These are phyloP conservation scores for Wallacemonas collosoma DNA, from an alignment of 208 protist genomes.

Conservation along the genomic window DNA sequence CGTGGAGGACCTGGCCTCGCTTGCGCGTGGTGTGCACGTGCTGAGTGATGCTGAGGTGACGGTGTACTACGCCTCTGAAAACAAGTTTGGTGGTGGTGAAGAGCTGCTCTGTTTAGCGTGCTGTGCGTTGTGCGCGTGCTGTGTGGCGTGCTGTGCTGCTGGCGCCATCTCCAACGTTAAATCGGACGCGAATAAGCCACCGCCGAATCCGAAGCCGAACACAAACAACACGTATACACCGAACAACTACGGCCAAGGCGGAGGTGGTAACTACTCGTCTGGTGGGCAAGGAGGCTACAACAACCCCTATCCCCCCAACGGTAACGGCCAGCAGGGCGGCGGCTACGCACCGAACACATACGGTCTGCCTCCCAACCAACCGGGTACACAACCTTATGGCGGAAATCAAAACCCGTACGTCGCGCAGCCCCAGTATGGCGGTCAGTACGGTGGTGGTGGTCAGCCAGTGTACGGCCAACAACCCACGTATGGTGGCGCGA, in stretches of 20 bases:
- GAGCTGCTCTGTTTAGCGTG: neutral
- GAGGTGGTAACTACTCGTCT: neutral
- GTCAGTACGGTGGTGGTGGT: too few relatives aligned
- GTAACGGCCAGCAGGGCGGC: neutral
- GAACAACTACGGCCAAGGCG: conserved; percentile 19
- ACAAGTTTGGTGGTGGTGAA: neutral
- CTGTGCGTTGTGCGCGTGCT: conserved; percentile 24
- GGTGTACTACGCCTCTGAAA: neutral
- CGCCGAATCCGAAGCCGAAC: neutral
- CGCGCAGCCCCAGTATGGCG: too few relatives aligned
- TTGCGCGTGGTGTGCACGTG: neutral
- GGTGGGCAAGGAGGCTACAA: neutral
- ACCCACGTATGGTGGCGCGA: too few relatives aligned
- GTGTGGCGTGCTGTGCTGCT: conserved; percentile 23
- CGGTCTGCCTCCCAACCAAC: neutral
- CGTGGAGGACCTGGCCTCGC: neutral
- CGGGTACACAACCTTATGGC: too few relatives aligned
- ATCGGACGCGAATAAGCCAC: neutral
- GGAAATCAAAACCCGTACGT: too few relatives aligned
- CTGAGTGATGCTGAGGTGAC: neutral
- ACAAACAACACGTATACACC: conserved; percentile 18
- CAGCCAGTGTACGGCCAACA: too few relatives aligned
- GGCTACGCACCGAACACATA: conserved; percentile 15
- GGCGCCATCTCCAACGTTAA: neutral
- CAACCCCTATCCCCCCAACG: neutral